Evolutionary conservation across 2,329 filamentous ascomycete species (phyloP).

Genomic region (Pseudopyrenochaeta lycopersici): DNA sequence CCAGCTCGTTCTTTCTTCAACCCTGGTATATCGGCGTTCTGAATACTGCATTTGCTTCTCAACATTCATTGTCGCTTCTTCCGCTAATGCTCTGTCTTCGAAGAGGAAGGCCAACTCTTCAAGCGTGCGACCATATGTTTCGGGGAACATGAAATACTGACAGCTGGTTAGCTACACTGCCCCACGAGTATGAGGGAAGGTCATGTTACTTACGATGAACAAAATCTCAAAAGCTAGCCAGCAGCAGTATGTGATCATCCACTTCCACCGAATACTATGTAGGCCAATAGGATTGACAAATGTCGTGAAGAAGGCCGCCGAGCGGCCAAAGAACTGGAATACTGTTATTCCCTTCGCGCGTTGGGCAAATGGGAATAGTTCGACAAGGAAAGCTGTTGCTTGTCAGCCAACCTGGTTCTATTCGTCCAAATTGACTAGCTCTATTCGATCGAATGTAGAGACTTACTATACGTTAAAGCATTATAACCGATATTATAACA

Average conservation of each 20-base stretch:
- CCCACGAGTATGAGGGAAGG: neutral
- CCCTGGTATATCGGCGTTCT: conserved; percentile 5
- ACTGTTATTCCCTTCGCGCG: conserved; percentile 60
- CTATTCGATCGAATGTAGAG: neutral
- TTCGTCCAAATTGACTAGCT: neutral
- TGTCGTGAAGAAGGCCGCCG: conserved; percentile 67
- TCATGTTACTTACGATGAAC: conserved; percentile 56
- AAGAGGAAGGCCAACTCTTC: conserved; percentile 67
- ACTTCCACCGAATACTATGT: conserved; percentile 68
- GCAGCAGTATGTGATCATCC: conserved; percentile 68
- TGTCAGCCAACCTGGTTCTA: conserved; percentile 4
- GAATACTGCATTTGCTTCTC: conserved; percentile 42
- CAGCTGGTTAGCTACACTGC: neutral
- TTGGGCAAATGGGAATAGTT: conserved; percentile 59
- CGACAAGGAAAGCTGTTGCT: conserved; percentile 57
- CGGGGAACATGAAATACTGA: conserved; percentile 71
- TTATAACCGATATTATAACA: conserved; percentile 71
- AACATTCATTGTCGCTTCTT: conserved; percentile 37
- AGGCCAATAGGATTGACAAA: conserved; percentile 70
- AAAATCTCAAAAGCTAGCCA: conserved; percentile 68
- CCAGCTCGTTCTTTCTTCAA: conserved; percentile 19
- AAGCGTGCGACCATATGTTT: conserved; percentile 74
- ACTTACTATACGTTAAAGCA: conserved; percentile 65
- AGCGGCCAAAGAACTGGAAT: conserved; percentile 70
- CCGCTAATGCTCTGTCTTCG: conserved; percentile 38